A percentile compares a stretch with the other conserved stretches of the same genome.
Conservation (phyloP, 139 green algal genomes). For the Chlamydomonas incerta region DNA sequence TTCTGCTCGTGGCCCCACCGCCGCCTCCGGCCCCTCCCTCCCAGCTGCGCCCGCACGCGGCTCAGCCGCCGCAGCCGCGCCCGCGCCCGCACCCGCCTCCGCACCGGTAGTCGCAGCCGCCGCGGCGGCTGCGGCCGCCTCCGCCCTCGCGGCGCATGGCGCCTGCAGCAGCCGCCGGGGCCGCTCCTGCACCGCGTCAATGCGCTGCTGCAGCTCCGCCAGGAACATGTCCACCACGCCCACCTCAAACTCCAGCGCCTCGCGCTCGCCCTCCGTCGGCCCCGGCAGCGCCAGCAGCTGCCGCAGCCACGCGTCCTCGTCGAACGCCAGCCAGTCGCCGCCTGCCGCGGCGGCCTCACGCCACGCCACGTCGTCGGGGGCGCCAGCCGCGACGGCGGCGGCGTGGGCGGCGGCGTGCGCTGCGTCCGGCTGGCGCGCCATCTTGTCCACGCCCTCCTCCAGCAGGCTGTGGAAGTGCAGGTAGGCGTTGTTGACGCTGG, state of each 20-base stretch:
- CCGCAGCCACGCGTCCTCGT: not conserved
- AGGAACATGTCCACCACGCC: not conserved
- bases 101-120: no score
- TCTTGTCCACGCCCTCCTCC: not conserved
- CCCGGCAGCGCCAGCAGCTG: not conserved
- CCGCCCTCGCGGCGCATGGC: no score
- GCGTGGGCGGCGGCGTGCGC: not conserved
- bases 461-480: constrained; percentile 18
- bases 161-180: no score
- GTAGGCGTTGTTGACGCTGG: constrained; percentile 37
- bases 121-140: no score
- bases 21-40: no score
- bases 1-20: no score
- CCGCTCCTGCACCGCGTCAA: not conserved
- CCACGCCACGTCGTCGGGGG: not conserved
- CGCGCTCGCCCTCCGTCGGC: constrained; percentile 5
- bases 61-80: no score
- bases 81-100: no score
- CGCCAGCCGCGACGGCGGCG: not conserved
- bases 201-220: not conserved
- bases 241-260: constrained; percentile 11
- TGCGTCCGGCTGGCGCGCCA: not conserved
- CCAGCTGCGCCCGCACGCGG: no score
- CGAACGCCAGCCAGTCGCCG: not conserved
- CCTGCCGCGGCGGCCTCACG: not conserved